Evolutionary conservation across 441 rosid species (phyloP).

Genomic region (Pelargonium cotyledonis): DNA sequence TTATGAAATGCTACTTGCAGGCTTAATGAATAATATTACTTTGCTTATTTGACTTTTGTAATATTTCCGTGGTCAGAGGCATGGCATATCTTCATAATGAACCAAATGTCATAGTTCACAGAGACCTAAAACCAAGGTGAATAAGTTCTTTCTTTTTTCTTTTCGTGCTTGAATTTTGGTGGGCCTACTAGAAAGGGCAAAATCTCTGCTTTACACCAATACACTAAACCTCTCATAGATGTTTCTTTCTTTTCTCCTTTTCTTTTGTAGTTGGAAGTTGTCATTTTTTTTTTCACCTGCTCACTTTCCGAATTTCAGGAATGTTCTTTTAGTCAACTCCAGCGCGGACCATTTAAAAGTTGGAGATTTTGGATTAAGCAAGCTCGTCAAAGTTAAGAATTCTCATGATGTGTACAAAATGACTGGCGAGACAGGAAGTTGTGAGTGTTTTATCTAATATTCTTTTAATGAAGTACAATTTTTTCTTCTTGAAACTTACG

Average conservation of each 20-base stretch:
- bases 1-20: background rate
- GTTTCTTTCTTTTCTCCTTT: background rate
- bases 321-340: constrained; percentile 92
- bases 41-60: constrained; percentile 23
- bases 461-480: constrained; percentile 13
- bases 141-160: background rate
- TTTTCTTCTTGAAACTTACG: constrained; percentile 13
- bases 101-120: constrained; percentile 89
- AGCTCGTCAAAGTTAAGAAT: constrained; percentile 93
- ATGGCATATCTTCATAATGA: constrained; percentile 98
- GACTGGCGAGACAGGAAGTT: constrained; percentile 99
- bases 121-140: constrained; percentile 94
- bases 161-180: too few species aligned
- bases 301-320: constrained; percentile 41
- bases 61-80: constrained; percentile 51
- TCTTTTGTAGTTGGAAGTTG: background rate
- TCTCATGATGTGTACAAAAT: constrained; percentile 97
- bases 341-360: constrained; percentile 95
- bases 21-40: constrained; percentile 1
- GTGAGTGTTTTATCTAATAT: constrained; percentile 47
- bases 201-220: too few species aligned
- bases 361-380: constrained; percentile 98
- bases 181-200: too few species aligned
- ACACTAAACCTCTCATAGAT: too few species aligned
- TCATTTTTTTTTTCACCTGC: constrained; percentile 13